phyloP scores from a whole-genome alignment of 345 rosid genomes.

The Euphorbia lathyris region DNA sequence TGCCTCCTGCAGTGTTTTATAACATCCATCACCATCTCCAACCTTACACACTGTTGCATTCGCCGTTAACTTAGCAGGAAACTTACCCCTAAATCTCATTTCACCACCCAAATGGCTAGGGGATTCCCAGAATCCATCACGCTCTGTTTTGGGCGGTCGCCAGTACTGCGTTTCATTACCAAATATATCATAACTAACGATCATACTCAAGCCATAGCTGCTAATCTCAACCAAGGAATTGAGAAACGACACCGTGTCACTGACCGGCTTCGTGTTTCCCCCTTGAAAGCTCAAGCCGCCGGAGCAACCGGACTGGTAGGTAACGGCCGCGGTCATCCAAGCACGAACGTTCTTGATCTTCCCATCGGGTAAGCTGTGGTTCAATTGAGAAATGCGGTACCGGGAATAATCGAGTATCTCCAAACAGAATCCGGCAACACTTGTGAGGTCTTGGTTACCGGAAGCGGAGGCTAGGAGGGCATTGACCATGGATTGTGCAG shows the following conservation, averaged over 20 bases:
- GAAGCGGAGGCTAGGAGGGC: slow-evolving; percentile 49
- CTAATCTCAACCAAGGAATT: slow-evolving; percentile 37
- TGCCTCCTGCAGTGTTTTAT: slow-evolving; percentile 71
- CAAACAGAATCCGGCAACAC: slow-evolving; percentile 52
- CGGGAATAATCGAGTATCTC: slow-evolving; percentile 51
- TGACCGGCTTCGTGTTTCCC: slow-evolving; percentile 39
- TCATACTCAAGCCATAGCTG: slow-evolving; percentile 77
- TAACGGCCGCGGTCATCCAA: slow-evolving; percentile 70
- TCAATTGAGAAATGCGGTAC: slow-evolving; percentile 39
- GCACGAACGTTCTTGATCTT: slow-evolving; percentile 64
- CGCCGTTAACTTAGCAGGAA: slow-evolving; percentile 44
- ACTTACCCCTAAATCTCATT: slow-evolving; percentile 23
- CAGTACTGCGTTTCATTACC: slow-evolving; percentile 51
- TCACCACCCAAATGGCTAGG: neutral
- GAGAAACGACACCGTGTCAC: slow-evolving; percentile 59
- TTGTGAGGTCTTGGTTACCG: slow-evolving; percentile 53
- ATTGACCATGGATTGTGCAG: slow-evolving; percentile 48
- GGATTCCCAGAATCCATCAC: slow-evolving; percentile 47
- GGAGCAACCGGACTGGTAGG: slow-evolving; percentile 75
- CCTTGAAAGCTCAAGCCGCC: slow-evolving; percentile 61
- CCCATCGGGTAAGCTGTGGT: slow-evolving; percentile 40
- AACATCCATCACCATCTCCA: slow-evolving; percentile 33
- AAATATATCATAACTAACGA: slow-evolving; percentile 47
- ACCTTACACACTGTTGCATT: slow-evolving; percentile 68
- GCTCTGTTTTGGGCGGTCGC: slow-evolving; percentile 65